These are phyloP conservation scores for Calonectria hongkongensis DNA, from an alignment of 2,329 filamentous ascomycete species.

Conservation along the genomic window DNA sequence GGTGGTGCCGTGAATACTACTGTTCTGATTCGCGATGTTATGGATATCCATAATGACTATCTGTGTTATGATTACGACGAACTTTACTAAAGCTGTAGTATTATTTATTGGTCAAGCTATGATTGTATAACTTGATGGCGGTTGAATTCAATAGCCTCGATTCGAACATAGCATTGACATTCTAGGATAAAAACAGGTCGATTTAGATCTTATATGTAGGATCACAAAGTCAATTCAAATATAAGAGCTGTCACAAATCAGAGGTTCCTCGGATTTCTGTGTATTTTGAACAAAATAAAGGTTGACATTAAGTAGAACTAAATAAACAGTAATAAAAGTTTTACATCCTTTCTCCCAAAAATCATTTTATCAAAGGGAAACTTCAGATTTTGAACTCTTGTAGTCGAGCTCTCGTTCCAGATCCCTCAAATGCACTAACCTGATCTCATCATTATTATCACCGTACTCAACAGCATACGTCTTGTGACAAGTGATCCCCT, in stretches of 20 bases:
- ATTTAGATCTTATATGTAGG: no score
- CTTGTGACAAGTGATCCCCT: slow-evolving; percentile 59
- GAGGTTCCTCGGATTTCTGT: background rate
- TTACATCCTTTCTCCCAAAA: background rate
- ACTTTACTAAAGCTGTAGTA: background rate
- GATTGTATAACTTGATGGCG: no score
- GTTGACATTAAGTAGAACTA: background rate
- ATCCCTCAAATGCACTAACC: slow-evolving; percentile 57
- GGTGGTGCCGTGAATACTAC: background rate
- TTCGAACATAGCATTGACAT: no score
- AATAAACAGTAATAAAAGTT: background rate
- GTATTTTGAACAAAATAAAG: background rate
- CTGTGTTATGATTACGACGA: background rate
- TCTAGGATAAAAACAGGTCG: no score
- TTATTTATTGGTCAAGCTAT: no score
- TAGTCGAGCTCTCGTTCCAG: slow-evolving; percentile 43
- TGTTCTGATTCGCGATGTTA: background rate
- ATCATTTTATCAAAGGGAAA: slow-evolving; percentile 46
- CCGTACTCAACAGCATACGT: slow-evolving; percentile 61
- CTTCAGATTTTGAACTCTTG: slow-evolving; percentile 42
- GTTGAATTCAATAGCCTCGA: no score
- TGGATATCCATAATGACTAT: background rate
- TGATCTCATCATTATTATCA: slow-evolving; percentile 56
- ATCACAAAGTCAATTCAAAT: background rate
- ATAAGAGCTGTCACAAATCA: background rate